Percentiles rank a stretch among this genome's conserved stretches.
These are phyloP conservation scores for Mallotus japonicus DNA, from an alignment of 441 rosid genomes.

Conservation along the genomic window DNA sequence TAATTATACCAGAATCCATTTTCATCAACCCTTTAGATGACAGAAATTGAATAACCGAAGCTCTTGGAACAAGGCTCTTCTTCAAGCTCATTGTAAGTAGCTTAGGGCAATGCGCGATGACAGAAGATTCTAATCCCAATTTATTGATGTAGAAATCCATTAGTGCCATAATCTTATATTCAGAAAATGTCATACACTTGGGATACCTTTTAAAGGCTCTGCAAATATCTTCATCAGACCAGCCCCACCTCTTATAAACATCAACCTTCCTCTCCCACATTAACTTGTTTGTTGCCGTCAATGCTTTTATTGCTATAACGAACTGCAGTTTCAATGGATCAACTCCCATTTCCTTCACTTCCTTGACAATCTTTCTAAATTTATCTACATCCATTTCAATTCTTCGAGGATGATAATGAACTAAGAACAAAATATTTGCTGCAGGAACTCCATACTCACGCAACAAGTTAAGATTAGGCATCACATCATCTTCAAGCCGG, in stretches of 20 bases:
- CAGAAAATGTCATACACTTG: neutral
- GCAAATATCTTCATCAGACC: conserved; percentile 13
- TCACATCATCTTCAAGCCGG: neutral
- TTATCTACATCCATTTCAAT: neutral
- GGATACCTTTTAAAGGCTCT: conserved; percentile 13
- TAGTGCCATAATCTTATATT: conserved; percentile 5
- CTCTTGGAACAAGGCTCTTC: conserved; percentile 21
- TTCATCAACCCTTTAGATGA: neutral
- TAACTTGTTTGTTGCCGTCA: neutral
- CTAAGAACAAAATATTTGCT: neutral
- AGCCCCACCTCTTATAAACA: conserved; percentile 16
- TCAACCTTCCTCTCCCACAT: conserved; percentile 7
- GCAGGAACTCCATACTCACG: conserved; percentile 15
- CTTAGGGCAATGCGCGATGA: neutral
- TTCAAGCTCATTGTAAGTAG: conserved; percentile 15
- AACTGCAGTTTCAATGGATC: conserved; percentile 10
- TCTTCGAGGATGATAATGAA: neutral
- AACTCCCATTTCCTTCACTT: conserved; percentile 21
- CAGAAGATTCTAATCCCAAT: conserved; percentile 16
- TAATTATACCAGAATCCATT: neutral
- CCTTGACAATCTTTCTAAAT: neutral
- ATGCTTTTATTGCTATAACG: conserved; percentile 3
- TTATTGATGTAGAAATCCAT: conserved; percentile 18
- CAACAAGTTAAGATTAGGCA: neutral
- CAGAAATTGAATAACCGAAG: conserved; percentile 3